Evolutionary conservation across 352 stramenopile genomes (phyloP).

Genomic region (Elongisporangium senticosum): DNA sequence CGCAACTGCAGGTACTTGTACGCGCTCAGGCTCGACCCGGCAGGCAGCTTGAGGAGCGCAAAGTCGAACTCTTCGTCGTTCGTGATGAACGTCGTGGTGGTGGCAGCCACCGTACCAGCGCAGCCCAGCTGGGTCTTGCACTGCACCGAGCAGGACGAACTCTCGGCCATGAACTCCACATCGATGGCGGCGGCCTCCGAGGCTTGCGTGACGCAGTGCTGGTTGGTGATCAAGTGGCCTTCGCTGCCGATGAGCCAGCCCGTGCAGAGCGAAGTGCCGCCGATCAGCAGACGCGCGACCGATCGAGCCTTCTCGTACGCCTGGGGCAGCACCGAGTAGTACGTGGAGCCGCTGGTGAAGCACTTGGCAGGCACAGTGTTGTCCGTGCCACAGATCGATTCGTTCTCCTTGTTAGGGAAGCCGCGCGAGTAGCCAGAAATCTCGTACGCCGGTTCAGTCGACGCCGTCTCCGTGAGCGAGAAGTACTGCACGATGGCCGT

Average conservation of each 20-base stretch:
- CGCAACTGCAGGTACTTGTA: slow-evolving; percentile 64
- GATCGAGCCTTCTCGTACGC: slow-evolving; percentile 15
- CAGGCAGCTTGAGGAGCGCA: slow-evolving; percentile 44
- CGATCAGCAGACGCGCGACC: slow-evolving; percentile 25
- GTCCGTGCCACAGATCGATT: slow-evolving; percentile 25
- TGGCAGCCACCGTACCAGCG: slow-evolving; percentile 26
- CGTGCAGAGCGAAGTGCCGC: slow-evolving; percentile 18
- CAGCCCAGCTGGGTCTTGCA: slow-evolving; percentile 39
- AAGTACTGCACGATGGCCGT: slow-evolving; percentile 44
- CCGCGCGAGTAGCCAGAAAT: slow-evolving; percentile 16
- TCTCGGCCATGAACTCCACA: slow-evolving; percentile 57
- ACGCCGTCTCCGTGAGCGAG: slow-evolving; percentile 6
- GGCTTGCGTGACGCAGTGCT: slow-evolving; percentile 44
- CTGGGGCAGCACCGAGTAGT: slow-evolving; percentile 6
- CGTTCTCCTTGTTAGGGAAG: slow-evolving; percentile 11
- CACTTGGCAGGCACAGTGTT: slow-evolving; percentile 24
- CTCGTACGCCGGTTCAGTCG: slow-evolving; percentile 8
- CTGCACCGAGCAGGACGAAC: slow-evolving; percentile 31
- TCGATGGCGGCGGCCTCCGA: slow-evolving; percentile 23
- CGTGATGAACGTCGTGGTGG: slow-evolving; percentile 48
- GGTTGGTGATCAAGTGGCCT: slow-evolving; percentile 65
- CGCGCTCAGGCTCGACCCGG: slow-evolving; percentile 27
- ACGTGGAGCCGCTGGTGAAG: slow-evolving; percentile 10
- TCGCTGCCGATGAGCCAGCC: slow-evolving; percentile 56
- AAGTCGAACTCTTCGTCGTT: slow-evolving; percentile 50